Evolutionary conservation across 345 rosid species (phyloP).

Genomic region (sweet orange (Citrus sinensis)): DVS_A1.0 CM039169.1:6521001-6521500

Average conservation of each 20-base stretch:
- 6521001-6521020: constrained; percentile 1
- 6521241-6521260: constrained; percentile 71
- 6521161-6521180: constrained; percentile 68
- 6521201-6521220: constrained; percentile 96
- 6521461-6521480: constrained; percentile 54
- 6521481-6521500: constrained; percentile 40
- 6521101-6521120: constrained; percentile 97
- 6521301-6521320: neutral
- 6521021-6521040: neutral
- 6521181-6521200: constrained; percentile 71
- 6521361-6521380: constrained; percentile 91
- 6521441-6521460: constrained; percentile 93
- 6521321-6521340: constrained; percentile 13
- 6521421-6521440: constrained; percentile 90
- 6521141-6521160: constrained; percentile 88
- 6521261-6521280: neutral
- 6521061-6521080: constrained; percentile 9
- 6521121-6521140: constrained; percentile 84
- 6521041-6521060: constrained; percentile 1
- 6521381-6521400: constrained; percentile 97
- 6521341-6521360: constrained; percentile 84
- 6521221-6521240: constrained; percentile 71
- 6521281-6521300: constrained; percentile 4
- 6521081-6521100: constrained; percentile 27
- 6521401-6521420: constrained; percentile 83